phyloP scores from a whole-genome alignment of 257 asterid genomes.

The Solanum neorickii region DNA sequence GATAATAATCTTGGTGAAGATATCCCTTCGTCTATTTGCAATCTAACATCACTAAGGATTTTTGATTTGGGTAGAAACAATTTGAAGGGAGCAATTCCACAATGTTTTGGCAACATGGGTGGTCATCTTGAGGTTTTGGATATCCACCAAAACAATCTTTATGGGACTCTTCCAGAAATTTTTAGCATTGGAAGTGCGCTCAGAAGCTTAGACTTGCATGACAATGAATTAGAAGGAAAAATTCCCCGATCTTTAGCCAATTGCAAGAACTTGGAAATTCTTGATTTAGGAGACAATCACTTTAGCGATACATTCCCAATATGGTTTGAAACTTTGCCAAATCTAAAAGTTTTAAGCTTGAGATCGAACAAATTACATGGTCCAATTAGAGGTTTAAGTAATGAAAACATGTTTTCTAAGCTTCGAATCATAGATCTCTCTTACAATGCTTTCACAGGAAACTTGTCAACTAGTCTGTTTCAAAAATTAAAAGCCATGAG shows the following conservation, averaged over 20 bases:
- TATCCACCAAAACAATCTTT: background rate
- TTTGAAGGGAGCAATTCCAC: background rate
- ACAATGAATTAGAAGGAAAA: background rate
- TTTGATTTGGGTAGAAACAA: background rate
- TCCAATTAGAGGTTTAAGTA: background rate
- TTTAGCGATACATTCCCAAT: background rate
- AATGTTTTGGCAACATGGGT: background rate
- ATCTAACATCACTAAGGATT: background rate
- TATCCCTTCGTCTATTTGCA: background rate
- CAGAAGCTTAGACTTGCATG: background rate
- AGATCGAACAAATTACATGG: background rate
- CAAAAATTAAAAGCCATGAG: background rate
- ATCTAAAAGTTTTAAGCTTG: background rate
- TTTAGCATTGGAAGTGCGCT: background rate
- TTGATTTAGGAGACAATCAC: background rate
- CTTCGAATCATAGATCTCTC: background rate
- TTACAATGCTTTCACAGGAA: background rate
- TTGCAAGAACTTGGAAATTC: background rate
- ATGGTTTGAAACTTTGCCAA: background rate
- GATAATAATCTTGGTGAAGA: background rate
- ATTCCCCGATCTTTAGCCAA: background rate
- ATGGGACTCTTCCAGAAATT: background rate
- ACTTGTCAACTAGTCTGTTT: background rate
- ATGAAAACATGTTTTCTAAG: background rate
- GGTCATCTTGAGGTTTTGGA: slow-evolving; percentile 1